phyloP scores from a whole-genome alignment of 177 flowering plant species.

The Vitis hybrid region DNA sequence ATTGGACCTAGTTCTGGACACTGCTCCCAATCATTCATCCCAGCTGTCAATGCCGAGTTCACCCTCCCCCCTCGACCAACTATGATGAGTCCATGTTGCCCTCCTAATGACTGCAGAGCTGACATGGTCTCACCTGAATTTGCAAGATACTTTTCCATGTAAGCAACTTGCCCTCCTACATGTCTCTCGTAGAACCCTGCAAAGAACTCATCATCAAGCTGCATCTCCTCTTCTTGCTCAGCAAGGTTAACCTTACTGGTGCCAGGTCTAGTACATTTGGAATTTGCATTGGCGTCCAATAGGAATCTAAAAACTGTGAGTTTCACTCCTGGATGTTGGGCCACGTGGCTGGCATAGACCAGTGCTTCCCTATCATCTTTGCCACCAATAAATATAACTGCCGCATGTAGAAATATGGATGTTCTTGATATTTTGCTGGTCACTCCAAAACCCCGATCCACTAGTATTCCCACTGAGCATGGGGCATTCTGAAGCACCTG shows the following conservation, averaged over 20 bases:
- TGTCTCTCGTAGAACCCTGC: constrained; percentile 65
- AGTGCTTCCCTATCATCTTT: constrained; percentile 80
- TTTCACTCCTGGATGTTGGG: constrained; percentile 64
- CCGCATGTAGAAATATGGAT: constrained; percentile 29
- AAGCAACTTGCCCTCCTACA: constrained; percentile 54
- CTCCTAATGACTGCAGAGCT: constrained; percentile 45
- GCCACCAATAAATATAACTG: constrained; percentile 77
- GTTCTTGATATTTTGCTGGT: constrained; percentile 29
- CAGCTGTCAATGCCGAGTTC: constrained; percentile 46
- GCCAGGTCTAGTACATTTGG: constrained; percentile 10
- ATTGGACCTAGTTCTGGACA: constrained; percentile 76
- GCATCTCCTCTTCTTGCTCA: constrained; percentile 59
- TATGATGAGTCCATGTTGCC: constrained; percentile 51
- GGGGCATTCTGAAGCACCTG: constrained; percentile 71
- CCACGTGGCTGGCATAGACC: constrained; percentile 54
- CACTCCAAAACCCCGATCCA: constrained; percentile 64
- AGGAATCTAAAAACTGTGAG: constrained; percentile 70
- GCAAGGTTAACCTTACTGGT: constrained; percentile 16
- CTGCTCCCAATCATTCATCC: constrained; percentile 74
- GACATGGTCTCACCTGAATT: constrained; percentile 58
- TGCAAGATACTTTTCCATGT: constrained; percentile 62
- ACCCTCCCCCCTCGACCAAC: constrained; percentile 62
- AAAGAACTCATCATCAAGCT: constrained; percentile 63
- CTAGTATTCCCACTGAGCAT: constrained; percentile 79
- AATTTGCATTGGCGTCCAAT: constrained; percentile 29